A percentile compares a stretch with the other conserved stretches of the same genome.
Evolutionary conservation across 2,329 filamentous ascomycete species (phyloP).

Genomic region (Ophiostoma triangulosporum): DNA sequence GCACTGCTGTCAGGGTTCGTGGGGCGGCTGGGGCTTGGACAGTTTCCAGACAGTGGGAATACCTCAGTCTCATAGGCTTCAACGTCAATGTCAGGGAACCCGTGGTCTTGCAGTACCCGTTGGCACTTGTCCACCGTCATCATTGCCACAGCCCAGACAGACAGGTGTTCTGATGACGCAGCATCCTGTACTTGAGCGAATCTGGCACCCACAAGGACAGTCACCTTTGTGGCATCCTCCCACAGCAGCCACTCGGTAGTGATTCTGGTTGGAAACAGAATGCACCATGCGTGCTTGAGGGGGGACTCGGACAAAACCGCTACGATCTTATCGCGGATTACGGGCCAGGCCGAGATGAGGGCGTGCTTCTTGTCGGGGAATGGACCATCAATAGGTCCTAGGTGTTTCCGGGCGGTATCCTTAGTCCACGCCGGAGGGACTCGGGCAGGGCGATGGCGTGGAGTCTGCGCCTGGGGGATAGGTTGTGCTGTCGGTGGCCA

Average conservation of each 20-base stretch:
- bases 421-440: background rate
- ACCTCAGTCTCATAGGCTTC: background rate
- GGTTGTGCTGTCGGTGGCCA: background rate
- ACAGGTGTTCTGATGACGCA: background rate
- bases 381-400: background rate
- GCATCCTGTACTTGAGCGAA: background rate
- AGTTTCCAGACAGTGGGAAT: background rate
- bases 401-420: background rate
- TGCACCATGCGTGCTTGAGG: background rate
- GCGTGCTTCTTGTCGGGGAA: background rate
- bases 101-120: background rate
- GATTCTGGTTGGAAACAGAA: background rate
- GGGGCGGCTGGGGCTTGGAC: background rate
- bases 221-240: background rate
- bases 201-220: background rate
- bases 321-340: background rate
- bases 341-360: background rate
- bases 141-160: background rate
- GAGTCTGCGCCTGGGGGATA: background rate
- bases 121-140: background rate
- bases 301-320: background rate
- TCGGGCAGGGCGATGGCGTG: background rate
- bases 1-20: background rate
- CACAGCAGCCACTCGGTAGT: background rate
- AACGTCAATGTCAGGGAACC: background rate